Percentiles rank a stretch among this genome's conserved stretches.
These are phyloP conservation scores for Arthrocladium fulminans DNA, from an alignment of 2,329 filamentous ascomycete genomes.

Conservation along the genomic window DNA sequence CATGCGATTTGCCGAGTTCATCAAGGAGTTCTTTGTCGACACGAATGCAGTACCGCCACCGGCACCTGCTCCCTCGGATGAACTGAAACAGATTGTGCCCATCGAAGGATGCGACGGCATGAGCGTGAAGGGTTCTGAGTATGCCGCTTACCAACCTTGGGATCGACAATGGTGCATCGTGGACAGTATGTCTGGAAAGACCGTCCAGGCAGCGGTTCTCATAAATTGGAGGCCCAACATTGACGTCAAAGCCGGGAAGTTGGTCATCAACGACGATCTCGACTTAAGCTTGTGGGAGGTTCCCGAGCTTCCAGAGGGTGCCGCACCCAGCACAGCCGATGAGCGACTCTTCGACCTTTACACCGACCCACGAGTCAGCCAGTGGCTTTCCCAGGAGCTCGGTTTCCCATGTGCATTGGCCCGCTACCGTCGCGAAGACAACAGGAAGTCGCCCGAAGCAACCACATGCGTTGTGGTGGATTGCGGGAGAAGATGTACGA, in stretches of 20 bases:
- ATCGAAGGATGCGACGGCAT: too few relatives aligned
- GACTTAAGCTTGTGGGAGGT: not conserved
- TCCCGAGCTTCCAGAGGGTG: not conserved
- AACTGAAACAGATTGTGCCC: not conserved
- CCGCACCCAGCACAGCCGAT: not conserved
- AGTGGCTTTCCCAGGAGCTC: not conserved
- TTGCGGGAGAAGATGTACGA: too few relatives aligned
- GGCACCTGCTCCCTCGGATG: not conserved
- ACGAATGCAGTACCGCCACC: not conserved
- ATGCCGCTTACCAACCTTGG: too few relatives aligned
- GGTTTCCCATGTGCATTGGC: not conserved
- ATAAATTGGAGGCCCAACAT: too few relatives aligned
- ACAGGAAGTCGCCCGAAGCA: too few relatives aligned
- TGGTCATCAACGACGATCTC: not conserved
- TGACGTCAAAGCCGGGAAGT: too few relatives aligned
- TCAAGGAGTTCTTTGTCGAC: conserved; percentile 57
- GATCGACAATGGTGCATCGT: too few relatives aligned
- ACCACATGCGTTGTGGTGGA: too few relatives aligned
- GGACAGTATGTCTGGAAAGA: too few relatives aligned
- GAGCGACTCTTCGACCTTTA: not conserved
- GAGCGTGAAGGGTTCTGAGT: too few relatives aligned
- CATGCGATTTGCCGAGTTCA: conserved; percentile 58
- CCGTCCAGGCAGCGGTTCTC: too few relatives aligned
- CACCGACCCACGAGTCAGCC: not conserved
- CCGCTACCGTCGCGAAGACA: not conserved